A percentile compares a stretch with the other conserved stretches of the same genome.
Evolutionary conservation across 2,329 filamentous ascomycete genomes (phyloP).

Genomic region (Alternaria consortialis): DNA sequence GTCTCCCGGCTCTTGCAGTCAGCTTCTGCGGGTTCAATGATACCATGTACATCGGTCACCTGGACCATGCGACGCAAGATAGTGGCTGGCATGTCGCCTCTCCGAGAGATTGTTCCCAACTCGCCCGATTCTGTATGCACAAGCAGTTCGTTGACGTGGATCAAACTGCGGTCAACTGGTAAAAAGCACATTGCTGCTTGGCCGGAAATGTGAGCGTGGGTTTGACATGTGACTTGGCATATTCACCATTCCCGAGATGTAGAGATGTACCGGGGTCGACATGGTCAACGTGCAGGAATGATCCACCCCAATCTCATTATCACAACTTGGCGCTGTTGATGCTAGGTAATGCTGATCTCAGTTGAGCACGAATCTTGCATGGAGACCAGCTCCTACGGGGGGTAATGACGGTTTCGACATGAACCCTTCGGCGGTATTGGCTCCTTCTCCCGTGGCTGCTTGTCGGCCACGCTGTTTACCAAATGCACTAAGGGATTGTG

Average conservation of each 20-base stretch:
- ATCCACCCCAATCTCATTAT: slow-evolving; percentile 12
- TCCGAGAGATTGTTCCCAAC: not conserved
- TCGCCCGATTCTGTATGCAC: slow-evolving; percentile 1
- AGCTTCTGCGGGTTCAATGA: slow-evolving; percentile 11
- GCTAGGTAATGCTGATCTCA: slow-evolving; percentile 14
- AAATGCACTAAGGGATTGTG: slow-evolving; percentile 3
- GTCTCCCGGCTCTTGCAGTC: slow-evolving; percentile 12
- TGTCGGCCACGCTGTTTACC: slow-evolving; percentile 8
- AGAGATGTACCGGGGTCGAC: slow-evolving; percentile 6
- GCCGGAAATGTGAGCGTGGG: slow-evolving; percentile 1
- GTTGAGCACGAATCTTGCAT: slow-evolving; percentile 6
- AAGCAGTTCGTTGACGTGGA: slow-evolving; percentile 5
- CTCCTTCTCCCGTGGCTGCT: slow-evolving; percentile 6
- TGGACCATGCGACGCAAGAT: not conserved
- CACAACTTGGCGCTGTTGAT: slow-evolving; percentile 10
- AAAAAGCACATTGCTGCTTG: slow-evolving; percentile 12
- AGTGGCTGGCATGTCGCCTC: not conserved
- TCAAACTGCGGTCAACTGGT: slow-evolving; percentile 1
- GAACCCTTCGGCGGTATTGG: slow-evolving; percentile 10
- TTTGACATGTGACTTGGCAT: slow-evolving; percentile 11
- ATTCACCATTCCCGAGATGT: slow-evolving; percentile 5
- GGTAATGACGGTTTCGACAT: slow-evolving; percentile 10
- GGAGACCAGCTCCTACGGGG: slow-evolving; percentile 7
- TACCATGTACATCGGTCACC: slow-evolving; percentile 9
- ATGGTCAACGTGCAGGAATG: slow-evolving; percentile 13